Evolutionary conservation across 78 protist genomes (phyloP).

Genomic region (Protostelium mycophagum): DNA sequence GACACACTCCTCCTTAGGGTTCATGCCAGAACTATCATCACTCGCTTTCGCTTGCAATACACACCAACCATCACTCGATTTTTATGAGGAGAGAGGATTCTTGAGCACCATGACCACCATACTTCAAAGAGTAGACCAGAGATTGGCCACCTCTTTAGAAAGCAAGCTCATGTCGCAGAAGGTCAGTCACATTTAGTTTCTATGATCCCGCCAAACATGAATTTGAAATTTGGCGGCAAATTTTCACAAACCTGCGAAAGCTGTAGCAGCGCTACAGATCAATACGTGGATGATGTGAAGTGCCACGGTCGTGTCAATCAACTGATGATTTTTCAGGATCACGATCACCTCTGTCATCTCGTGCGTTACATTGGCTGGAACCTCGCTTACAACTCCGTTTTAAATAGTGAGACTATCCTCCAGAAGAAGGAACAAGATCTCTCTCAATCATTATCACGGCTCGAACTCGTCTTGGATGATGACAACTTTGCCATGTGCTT

Average conservation of each 20-base stretch:
- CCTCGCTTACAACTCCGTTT: not conserved
- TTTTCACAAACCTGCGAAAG: too few species aligned
- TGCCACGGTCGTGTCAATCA: too few species aligned
- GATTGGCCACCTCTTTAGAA: not conserved
- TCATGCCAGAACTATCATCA: not conserved
- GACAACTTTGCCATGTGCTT: not conserved
- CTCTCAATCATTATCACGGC: not conserved
- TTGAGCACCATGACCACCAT: not conserved
- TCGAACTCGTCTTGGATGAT: not conserved
- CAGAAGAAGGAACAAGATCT: not conserved
- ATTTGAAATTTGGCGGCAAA: too few species aligned
- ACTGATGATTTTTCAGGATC: too few species aligned
- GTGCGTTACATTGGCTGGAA: not conserved
- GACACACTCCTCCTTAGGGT: not conserved
- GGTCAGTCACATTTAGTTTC: not conserved
- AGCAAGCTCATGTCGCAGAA: not conserved
- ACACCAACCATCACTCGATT: not conserved
- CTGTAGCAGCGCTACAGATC: too few species aligned
- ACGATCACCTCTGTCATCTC: not conserved
- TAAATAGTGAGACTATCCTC: not conserved
- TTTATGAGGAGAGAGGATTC: not conserved
- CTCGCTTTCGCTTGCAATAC: not conserved
- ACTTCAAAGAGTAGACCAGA: not conserved
- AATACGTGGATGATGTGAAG: too few species aligned
- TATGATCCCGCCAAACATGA: too few species aligned